These are phyloP conservation scores for Calonectria naviculata DNA, from an alignment of 2,329 filamentous ascomycete species.

Conservation along the genomic window DNA sequence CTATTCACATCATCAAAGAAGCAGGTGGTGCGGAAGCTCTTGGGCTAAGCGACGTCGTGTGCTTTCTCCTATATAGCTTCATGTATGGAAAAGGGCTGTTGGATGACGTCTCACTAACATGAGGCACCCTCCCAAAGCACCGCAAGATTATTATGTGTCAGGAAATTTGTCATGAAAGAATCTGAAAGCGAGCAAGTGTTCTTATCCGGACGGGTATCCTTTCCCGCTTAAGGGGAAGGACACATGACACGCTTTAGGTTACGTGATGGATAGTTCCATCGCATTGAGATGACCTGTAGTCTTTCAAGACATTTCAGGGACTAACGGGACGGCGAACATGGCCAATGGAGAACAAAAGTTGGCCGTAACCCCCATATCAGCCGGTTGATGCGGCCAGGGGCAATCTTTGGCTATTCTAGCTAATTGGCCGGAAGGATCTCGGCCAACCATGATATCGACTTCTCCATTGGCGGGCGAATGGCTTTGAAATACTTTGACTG, in stretches of 20 bases:
- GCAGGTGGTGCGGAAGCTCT: constrained; percentile 13
- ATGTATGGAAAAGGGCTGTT: constrained; percentile 15
- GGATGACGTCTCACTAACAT: neutral
- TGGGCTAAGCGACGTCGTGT: constrained; percentile 16
- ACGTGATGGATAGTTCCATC: too few relatives aligned
- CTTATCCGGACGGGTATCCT: too few relatives aligned
- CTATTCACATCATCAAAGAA: constrained; percentile 7
- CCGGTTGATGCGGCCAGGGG: neutral
- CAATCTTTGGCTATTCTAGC: neutral
- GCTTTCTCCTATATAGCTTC: constrained; percentile 9
- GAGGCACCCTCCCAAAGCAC: neutral
- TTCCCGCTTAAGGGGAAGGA: too few relatives aligned
- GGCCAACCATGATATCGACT: too few relatives aligned
- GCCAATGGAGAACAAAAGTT: too few relatives aligned
- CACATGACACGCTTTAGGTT: too few relatives aligned
- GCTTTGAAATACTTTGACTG: too few relatives aligned
- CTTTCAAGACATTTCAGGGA: neutral
- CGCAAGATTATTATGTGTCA: too few relatives aligned
- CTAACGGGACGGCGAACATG: too few relatives aligned
- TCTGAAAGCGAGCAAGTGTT: too few relatives aligned
- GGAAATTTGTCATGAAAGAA: too few relatives aligned
- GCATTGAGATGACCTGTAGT: neutral
- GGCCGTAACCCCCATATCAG: neutral
- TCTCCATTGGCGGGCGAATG: too few relatives aligned
- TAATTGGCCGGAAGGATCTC: neutral